Base-by-base conservation (phyloP, 2,329 filamentous ascomycete genomes). In the Aspergillus quadricinctus region DNA sequence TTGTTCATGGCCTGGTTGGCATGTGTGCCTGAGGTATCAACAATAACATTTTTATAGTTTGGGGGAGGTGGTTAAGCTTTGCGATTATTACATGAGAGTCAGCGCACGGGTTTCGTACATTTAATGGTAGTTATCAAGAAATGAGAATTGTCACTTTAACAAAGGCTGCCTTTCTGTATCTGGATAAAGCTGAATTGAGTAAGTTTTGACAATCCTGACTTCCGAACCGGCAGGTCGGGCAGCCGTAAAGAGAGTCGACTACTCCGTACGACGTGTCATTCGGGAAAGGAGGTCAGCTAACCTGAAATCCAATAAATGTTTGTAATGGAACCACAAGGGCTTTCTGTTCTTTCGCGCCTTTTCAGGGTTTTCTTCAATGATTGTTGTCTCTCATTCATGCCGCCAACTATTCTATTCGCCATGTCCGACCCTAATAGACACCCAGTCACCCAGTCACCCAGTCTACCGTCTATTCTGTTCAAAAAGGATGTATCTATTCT, bases 201-300 rank as follows among this genome's bases (percentile, higher is more conserved):
- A 17, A 35, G 14, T 35, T 1, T 17, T 14, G n/a, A 35, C n/a
- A 43, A 21, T 11, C 40, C 40, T 8, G 40, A 21, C 40, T 19
- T 2, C 40, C 9, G 41, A 54, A 57, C 43, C 21, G 37, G 55
- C 58, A n/a, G 56, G 57, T 61, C 59, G 56, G 59, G 53, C 56
- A 55, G 46, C 57, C 59, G 55, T 51, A n/a, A 46, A 61, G 25
- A 53, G 40, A 48, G 40, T 43, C 48, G n/a, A n/a, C n/a, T n/a
- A n/a, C n/a, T n/a, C n/a, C n/a, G n/a, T n/a, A 48, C 48, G 29
- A 29, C 11, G 31, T 63, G 54, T 27, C 23, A 23, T 7, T 52
- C 49, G 54, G 54, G 48, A 29, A 8, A 25, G 50, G 31, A 23
- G 25, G 14, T 21, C 23, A 21, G 4, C 40, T 50, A 23, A 27